Percentiles rank a stretch among this genome's conserved stretches.
Evolutionary conservation across 257 asterid genomes (phyloP).

Genomic region (Leonotis leonurus): DNA sequence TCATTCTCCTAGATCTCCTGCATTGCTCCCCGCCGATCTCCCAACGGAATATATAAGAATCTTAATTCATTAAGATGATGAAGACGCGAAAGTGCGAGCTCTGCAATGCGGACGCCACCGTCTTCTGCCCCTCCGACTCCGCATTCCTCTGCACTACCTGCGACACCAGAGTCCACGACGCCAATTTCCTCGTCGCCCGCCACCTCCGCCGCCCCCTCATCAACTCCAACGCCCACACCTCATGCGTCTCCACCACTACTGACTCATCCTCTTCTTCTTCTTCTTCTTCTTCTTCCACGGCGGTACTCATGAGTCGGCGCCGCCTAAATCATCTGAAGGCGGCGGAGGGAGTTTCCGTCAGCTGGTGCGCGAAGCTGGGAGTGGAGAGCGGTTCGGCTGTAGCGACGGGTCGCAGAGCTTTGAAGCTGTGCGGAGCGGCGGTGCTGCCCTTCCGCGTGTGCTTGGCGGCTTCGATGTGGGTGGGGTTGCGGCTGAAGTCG

Average conservation of each 20-base stretch:
- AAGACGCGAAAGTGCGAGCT: slow-evolving; percentile 38
- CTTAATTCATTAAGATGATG: too few species aligned
- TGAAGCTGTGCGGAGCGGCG: slow-evolving; percentile 27
- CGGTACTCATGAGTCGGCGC: not conserved
- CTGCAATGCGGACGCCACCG: slow-evolving; percentile 34
- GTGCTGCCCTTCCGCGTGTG: slow-evolving; percentile 41
- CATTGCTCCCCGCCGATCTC: not conserved
- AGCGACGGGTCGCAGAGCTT: slow-evolving; percentile 25
- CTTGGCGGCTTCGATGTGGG: slow-evolving; percentile 59
- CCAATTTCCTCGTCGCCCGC: slow-evolving; percentile 62
- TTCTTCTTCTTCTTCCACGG: slow-evolving; percentile 1
- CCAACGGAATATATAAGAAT: too few species aligned
- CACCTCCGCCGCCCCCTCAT: slow-evolving; percentile 39
- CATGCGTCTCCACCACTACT: slow-evolving; percentile 41
- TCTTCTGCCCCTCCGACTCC: slow-evolving; percentile 49
- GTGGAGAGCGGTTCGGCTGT: slow-evolving; percentile 15
- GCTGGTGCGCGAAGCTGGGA: slow-evolving; percentile 47
- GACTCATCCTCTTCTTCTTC: too few species aligned
- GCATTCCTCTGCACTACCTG: slow-evolving; percentile 55
- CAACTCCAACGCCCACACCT: slow-evolving; percentile 15
- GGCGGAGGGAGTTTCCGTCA: slow-evolving; percentile 37
- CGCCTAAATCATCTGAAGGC: slow-evolving; percentile 1
- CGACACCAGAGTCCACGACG: slow-evolving; percentile 47
- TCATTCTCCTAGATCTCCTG: not conserved
- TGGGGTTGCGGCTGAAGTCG: slow-evolving; percentile 33